Percentiles rank a stretch among this genome's conserved stretches.
Evolutionary conservation across 345 rosid species (phyloP).

Genomic region (Erodium maritimum): DNA sequence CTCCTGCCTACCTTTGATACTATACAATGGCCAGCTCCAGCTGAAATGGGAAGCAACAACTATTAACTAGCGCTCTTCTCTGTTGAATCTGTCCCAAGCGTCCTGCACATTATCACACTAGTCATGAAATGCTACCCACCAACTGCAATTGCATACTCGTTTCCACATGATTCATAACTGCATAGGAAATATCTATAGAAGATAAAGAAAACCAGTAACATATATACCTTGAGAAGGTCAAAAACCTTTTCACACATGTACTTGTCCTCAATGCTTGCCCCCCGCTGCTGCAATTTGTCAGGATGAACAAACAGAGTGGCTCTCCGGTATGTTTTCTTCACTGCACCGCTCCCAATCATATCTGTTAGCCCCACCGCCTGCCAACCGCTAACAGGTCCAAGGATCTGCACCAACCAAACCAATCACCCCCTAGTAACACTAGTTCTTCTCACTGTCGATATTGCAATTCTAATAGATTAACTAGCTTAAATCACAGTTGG

Average conservation of each 20-base stretch:
- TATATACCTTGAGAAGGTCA: conserved; percentile 91
- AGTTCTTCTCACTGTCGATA: too few species aligned
- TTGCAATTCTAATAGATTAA: too few species aligned
- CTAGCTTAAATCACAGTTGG: too few species aligned
- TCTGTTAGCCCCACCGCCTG: conserved; percentile 72
- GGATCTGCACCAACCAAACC: conserved; percentile 38
- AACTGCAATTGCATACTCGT: too few species aligned
- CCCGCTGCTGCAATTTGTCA: conserved; percentile 93
- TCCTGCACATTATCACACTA: conserved; percentile 24
- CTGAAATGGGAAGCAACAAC: too few species aligned
- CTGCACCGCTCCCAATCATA: conserved; percentile 50
- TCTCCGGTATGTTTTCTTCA: conserved; percentile 84
- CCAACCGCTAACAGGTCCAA: conserved; percentile 92
- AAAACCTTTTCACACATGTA: conserved; percentile 89
- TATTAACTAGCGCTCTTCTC: conserved; percentile 33
- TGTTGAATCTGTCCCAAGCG: conserved; percentile 62
- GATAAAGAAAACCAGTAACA: neutral
- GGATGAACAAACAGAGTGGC: conserved; percentile 91
- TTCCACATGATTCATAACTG: too few species aligned
- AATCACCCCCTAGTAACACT: too few species aligned
- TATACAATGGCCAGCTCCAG: too few species aligned
- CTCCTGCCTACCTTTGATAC: too few species aligned
- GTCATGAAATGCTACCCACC: too few species aligned
- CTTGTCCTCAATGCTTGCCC: conserved; percentile 82
- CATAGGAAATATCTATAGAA: too few species aligned